Conservation (phyloP, 331 rosid genomes). For the Rosa hybrid region DNA sequence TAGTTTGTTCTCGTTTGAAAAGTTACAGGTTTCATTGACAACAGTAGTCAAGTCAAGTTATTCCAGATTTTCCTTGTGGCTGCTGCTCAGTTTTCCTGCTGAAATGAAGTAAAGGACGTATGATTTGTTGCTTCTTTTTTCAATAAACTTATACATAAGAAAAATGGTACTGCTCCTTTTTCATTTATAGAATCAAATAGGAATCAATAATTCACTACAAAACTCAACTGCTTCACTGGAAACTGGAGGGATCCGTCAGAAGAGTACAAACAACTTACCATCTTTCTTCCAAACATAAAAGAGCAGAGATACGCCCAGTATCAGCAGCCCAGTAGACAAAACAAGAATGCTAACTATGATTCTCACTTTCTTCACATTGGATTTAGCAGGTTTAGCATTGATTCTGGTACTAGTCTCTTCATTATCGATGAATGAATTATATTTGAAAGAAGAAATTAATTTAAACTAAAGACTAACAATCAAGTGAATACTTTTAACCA, state of each 20-base stretch:
- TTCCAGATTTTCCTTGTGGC: conserved; percentile 24
- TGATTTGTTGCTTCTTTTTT: too few relatives aligned
- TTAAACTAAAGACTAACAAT: background rate
- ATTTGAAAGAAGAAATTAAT: background rate
- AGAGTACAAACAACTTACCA: background rate
- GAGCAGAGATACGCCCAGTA: background rate
- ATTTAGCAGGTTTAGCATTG: background rate
- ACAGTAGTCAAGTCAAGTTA: conserved; percentile 28
- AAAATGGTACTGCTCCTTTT: too few relatives aligned
- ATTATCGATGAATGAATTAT: background rate
- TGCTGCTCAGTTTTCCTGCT: background rate
- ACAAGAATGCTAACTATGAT: background rate
- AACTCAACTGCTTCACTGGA: too few relatives aligned
- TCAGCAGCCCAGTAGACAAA: background rate
- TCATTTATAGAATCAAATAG: too few relatives aligned
- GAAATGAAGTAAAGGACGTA: background rate
- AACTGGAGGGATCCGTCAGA: too few relatives aligned
- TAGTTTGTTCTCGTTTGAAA: conserved; percentile 21
- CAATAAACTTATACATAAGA: too few relatives aligned
- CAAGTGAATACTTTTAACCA: background rate
- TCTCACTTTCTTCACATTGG: background rate
- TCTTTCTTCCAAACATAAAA: too few relatives aligned
- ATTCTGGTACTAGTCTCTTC: background rate
- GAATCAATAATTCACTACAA: too few relatives aligned
- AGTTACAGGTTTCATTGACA: conserved; percentile 30